Evolutionary conservation across 208 protist species (phyloP).

Genomic region (Trypanosomatidae sp.): DNA sequence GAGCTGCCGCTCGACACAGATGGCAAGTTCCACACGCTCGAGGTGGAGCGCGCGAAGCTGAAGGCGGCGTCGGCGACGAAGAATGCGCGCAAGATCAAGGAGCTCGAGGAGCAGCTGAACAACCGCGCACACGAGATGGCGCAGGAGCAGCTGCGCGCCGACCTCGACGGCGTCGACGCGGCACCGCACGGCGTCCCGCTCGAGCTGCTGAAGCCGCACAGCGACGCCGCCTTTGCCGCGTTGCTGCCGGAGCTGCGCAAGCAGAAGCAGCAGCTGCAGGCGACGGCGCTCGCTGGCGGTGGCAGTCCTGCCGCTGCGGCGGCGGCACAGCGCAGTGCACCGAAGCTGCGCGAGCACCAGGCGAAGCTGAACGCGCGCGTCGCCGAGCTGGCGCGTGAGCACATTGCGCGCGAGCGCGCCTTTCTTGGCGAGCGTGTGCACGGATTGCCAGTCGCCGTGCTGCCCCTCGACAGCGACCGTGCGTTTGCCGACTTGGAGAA

Average conservation of each 20-base stretch:
- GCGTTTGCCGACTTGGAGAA: slow-evolving; percentile 42
- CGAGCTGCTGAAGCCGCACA: slow-evolving; percentile 29
- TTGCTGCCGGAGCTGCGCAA: slow-evolving; percentile 43
- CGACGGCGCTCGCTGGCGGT: slow-evolving; percentile 2
- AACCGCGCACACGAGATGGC: slow-evolving; percentile 36
- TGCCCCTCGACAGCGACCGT: slow-evolving; percentile 32
- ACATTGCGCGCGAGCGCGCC: slow-evolving; percentile 30
- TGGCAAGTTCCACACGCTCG: slow-evolving; percentile 41
- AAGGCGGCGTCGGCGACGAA: slow-evolving; percentile 39
- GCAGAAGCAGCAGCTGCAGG: slow-evolving; percentile 45
- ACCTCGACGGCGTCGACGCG: slow-evolving; percentile 32
- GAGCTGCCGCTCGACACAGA: slow-evolving; percentile 55
- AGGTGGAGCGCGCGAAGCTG: slow-evolving; percentile 45
- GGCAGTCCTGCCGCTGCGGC: too few species aligned
- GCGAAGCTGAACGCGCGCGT: slow-evolving; percentile 60
- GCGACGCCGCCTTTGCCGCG: slow-evolving; percentile 34
- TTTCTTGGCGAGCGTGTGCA: slow-evolving; percentile 52
- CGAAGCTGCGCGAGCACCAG: slow-evolving; percentile 48
- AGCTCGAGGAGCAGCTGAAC: slow-evolving; percentile 57
- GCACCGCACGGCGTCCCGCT: slow-evolving; percentile 43
- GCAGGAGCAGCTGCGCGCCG: slow-evolving; percentile 34
- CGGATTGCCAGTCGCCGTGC: slow-evolving; percentile 39
- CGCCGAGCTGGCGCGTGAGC: slow-evolving; percentile 37
- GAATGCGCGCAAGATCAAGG: slow-evolving; percentile 15
- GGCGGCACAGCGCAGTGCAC: not conserved